A percentile compares a stretch with the other conserved stretches of the same genome.
phyloP scores from a whole-genome alignment of 2,329 filamentous ascomycete species.

The Venturia oleaginea region DNA sequence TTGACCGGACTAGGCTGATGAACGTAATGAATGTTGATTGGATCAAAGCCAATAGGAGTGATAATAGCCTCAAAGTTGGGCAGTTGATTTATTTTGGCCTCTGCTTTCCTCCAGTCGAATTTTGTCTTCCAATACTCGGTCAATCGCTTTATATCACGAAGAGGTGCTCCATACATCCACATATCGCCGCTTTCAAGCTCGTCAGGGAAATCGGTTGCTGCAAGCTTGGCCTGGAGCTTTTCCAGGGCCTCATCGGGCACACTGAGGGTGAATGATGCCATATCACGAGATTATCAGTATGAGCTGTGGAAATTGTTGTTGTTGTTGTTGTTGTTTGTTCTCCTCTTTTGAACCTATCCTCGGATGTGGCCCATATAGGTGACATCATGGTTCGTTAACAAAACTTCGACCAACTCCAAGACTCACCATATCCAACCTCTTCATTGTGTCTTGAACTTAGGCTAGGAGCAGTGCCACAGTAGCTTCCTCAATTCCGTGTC shows the following conservation, averaged over 20 bases:
- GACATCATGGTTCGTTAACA: neutral
- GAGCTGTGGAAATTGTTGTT: neutral
- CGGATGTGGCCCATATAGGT: too few relatives aligned
- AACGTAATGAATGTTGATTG: constrained; percentile 55
- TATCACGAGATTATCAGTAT: neutral
- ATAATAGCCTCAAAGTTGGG: constrained; percentile 41
- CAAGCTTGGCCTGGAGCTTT: constrained; percentile 48
- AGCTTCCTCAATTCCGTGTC: too few relatives aligned
- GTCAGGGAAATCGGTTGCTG: constrained; percentile 45
- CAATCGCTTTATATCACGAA: constrained; percentile 52
- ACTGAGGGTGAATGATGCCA: constrained; percentile 39
- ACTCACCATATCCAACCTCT: too few relatives aligned
- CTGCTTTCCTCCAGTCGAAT: constrained; percentile 53
- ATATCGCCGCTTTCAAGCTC: constrained; percentile 37
- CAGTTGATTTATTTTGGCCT: constrained; percentile 50
- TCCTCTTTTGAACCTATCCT: neutral
- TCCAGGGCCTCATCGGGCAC: constrained; percentile 45
- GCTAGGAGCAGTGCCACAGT: neutral
- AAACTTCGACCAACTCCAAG: too few relatives aligned
- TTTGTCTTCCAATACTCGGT: constrained; percentile 46
- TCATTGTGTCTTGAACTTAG: neutral
- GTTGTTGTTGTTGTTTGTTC: neutral
- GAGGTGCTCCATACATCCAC: constrained; percentile 52
- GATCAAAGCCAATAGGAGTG: constrained; percentile 48
- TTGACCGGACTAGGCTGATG: constrained; percentile 44